These are phyloP conservation scores for Rubia yunnanensis DNA, from an alignment of 257 asterid species.

Conservation along the genomic window DNA sequence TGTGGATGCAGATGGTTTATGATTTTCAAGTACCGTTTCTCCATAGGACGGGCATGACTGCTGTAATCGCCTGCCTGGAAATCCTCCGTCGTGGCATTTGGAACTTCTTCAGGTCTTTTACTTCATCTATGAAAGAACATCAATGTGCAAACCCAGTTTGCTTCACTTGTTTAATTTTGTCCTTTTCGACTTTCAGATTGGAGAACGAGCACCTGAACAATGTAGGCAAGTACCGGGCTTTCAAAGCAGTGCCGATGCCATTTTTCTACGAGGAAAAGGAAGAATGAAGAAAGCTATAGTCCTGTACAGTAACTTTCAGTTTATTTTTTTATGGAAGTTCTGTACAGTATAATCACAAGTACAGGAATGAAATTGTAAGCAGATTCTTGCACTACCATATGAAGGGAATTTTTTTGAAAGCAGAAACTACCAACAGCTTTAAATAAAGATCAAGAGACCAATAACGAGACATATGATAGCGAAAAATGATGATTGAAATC, in stretches of 20 bases:
- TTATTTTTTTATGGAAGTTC: neutral
- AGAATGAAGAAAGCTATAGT: neutral
- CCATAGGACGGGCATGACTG: conserved; percentile 44
- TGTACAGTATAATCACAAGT: neutral
- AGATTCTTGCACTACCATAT: neutral
- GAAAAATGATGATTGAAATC: neutral
- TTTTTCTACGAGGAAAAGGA: conserved; percentile 58
- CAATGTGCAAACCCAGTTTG: neutral
- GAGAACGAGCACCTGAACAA: conserved; percentile 85
- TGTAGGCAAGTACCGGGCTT: conserved; percentile 65
- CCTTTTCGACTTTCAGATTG: conserved; percentile 31
- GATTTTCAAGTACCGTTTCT: conserved; percentile 38
- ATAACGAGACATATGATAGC: neutral
- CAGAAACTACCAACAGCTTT: neutral
- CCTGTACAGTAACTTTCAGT: neutral
- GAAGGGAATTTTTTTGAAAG: neutral
- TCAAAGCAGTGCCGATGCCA: conserved; percentile 69
- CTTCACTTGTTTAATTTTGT: neutral
- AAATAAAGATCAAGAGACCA: neutral
- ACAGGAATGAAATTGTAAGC: neutral
- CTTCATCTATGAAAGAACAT: neutral
- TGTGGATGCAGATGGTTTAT: conserved; percentile 84
- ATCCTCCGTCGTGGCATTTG: conserved; percentile 80
- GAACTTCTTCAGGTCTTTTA: conserved; percentile 77
- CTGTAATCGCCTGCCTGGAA: conserved; percentile 64